Conservation (phyloP, 768 basidiomycete species). For the Amanita pseudoporphyria region DNA sequence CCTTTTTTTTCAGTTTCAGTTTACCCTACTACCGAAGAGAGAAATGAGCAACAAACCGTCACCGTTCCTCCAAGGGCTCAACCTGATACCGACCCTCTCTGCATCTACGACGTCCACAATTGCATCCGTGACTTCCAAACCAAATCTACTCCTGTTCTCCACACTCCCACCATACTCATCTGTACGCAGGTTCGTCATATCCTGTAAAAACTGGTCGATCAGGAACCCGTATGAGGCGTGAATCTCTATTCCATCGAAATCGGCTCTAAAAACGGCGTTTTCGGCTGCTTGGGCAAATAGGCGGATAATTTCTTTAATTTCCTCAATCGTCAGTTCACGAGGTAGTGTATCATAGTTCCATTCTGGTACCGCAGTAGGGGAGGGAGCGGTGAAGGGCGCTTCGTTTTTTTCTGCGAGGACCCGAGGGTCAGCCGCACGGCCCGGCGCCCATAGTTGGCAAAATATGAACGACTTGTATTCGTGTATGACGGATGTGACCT, state of each 20-base stretch:
- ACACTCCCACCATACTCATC: constrained; percentile 64
- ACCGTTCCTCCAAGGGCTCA: constrained; percentile 44
- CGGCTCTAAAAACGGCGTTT: constrained; percentile 38
- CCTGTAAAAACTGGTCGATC: constrained; percentile 54
- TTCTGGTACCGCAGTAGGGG: constrained; percentile 16
- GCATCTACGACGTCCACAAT: constrained; percentile 42
- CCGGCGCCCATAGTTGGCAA: constrained; percentile 50
- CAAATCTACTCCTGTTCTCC: constrained; percentile 48
- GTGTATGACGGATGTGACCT: background rate
- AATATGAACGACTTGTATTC: constrained; percentile 30
- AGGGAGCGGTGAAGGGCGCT: constrained; percentile 22
- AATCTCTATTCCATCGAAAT: constrained; percentile 49
- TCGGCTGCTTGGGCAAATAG: constrained; percentile 39
- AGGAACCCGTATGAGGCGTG: constrained; percentile 36
- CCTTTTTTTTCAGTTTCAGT: background rate
- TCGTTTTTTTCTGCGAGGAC: constrained; percentile 28
- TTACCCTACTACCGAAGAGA: background rate
- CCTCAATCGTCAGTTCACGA: constrained; percentile 32
- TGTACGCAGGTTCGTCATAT: constrained; percentile 43
- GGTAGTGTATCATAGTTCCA: constrained; percentile 16
- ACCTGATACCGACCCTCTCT: constrained; percentile 40
- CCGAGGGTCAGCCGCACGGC: constrained; percentile 27
- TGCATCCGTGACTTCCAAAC: constrained; percentile 42
- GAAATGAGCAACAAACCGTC: constrained; percentile 17
- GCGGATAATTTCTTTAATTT: constrained; percentile 31